Conservation (phyloP, 2,329 filamentous ascomycete species). For the Rhinocladiella mackenziei region DNA sequence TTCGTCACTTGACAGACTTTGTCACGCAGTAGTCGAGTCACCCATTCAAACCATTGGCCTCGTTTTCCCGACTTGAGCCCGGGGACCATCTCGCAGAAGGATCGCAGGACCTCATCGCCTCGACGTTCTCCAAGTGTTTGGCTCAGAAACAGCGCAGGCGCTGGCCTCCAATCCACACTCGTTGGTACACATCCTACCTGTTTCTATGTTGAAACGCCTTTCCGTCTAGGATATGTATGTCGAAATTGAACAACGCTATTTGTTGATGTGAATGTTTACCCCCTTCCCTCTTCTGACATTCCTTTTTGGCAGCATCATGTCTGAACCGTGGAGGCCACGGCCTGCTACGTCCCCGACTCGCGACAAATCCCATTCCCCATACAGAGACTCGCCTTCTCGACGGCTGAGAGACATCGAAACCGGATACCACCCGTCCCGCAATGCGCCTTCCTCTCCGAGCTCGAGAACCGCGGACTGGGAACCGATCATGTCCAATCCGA, state of each 20-base stretch:
- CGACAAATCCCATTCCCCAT: conserved; percentile 57
- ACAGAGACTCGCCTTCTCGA: conserved; percentile 65
- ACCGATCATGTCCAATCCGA: conserved; percentile 46
- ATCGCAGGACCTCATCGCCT: background rate
- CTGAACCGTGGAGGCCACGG: conserved; percentile 59
- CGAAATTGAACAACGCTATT: conserved; percentile 11
- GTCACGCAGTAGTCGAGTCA: too few species aligned
- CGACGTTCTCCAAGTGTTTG: background rate
- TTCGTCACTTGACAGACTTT: too few species aligned
- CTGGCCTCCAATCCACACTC: conserved; percentile 8
- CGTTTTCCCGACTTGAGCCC: too few species aligned
- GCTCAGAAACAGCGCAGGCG: conserved; percentile 16
- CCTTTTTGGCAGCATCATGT: conserved; percentile 37
- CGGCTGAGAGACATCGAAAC: conserved; percentile 69
- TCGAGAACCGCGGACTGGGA: conserved; percentile 52
- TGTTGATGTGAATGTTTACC: conserved; percentile 7
- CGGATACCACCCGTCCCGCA: conserved; percentile 41
- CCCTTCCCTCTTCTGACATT: conserved; percentile 20
- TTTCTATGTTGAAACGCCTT: background rate
- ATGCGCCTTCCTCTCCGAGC: conserved; percentile 38
- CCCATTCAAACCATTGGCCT: too few species aligned
- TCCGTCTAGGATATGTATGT: conserved; percentile 6
- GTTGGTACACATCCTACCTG: background rate
- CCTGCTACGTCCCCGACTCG: conserved; percentile 55
- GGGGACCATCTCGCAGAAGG: background rate